These are phyloP conservation scores for Rhypophila decipiens DNA, from an alignment of 495 filamentous ascomycete species.

Conservation along the genomic window DNA sequence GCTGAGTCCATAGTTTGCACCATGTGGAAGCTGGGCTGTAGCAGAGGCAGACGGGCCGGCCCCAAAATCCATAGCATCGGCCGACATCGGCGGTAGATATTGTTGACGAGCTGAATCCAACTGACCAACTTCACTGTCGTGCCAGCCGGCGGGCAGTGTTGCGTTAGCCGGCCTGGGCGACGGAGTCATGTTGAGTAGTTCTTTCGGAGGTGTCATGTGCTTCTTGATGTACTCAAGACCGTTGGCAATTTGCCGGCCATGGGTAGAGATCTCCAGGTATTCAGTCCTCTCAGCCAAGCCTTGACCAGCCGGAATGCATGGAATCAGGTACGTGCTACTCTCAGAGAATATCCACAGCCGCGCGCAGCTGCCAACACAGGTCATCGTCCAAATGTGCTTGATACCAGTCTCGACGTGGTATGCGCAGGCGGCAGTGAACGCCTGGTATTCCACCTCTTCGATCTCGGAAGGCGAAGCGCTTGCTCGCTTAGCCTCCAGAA, in stretches of 20 bases:
- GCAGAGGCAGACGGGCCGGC: background rate
- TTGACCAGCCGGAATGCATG: slow-evolving; percentile 6
- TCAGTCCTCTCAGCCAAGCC: slow-evolving; percentile 7
- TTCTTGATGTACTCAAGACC: slow-evolving; percentile 8
- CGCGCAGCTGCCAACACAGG: slow-evolving; percentile 8
- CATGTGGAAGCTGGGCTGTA: background rate
- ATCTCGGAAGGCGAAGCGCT: too few species aligned
- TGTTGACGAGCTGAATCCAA: slow-evolving; percentile 8
- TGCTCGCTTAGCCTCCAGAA: too few species aligned
- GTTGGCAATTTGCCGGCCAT: slow-evolving; percentile 7
- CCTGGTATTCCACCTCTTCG: too few species aligned
- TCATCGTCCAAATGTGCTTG: slow-evolving; percentile 10
- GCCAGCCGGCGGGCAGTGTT: slow-evolving; percentile 8
- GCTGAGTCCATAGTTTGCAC: too few species aligned
- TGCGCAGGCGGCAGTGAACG: too few species aligned
- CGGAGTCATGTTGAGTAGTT: slow-evolving; percentile 7
- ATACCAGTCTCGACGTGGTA: background rate
- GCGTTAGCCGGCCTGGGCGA: slow-evolving; percentile 13
- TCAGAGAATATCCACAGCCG: slow-evolving; percentile 10
- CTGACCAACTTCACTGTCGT: slow-evolving; percentile 10
- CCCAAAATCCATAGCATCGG: background rate
- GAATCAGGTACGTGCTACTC: slow-evolving; percentile 6
- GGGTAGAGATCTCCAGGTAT: slow-evolving; percentile 11
- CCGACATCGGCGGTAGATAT: background rate
- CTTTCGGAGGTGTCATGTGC: slow-evolving; percentile 2